Base-by-base conservation (phyloP, 257 asterid species). In the Solanum arcanum region DNA sequence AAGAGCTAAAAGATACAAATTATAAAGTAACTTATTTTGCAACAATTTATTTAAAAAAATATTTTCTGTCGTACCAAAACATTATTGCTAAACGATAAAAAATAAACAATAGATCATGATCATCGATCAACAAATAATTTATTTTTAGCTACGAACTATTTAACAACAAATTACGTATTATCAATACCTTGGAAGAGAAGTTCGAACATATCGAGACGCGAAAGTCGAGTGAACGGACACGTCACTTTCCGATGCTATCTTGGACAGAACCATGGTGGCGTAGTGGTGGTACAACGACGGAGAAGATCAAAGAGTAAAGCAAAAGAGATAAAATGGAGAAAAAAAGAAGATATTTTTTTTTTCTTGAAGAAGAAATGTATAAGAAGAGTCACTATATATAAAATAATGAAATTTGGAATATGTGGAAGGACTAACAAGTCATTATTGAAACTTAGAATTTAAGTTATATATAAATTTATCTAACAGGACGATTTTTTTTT, bases 131-230 rank as follows among this genome's bases (percentile, higher is more conserved):
- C 41, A 69, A 69, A 13, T 52, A 6, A 29, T 27, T 11, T 2
- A 0, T 11, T 15, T 1, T 69, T 0, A 29, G 9, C 25, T 72
- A 72, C 0, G 2, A 33, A 33, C 9, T 72, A 72, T 72, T 72
- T 72, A 72, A 7, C 46, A 21, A 72, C 3, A 18, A 0, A 18
- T 16, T 10, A 42, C 4, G 12, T 23, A 21, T 5, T 35, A 62
- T 39, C 16, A 3, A 29, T 90, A 96, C 98, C 98, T 88, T 41
- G 99, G 99, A 68, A 96, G 98, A 6, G 94, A 64, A 85, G 93
- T 84, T 5, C 93, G 92, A 39, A 95, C 98, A 39, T 96, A 96
- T 47, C 98, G 92, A n/a, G 99, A 96, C 2, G 97, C 98, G 64
- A 96, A 96, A 1, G 99, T 95, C 5, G 95, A 93, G 89, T 91